phyloP scores from a whole-genome alignment of 352 stramenopile genomes.

The Blastocystis sp. region DNA sequence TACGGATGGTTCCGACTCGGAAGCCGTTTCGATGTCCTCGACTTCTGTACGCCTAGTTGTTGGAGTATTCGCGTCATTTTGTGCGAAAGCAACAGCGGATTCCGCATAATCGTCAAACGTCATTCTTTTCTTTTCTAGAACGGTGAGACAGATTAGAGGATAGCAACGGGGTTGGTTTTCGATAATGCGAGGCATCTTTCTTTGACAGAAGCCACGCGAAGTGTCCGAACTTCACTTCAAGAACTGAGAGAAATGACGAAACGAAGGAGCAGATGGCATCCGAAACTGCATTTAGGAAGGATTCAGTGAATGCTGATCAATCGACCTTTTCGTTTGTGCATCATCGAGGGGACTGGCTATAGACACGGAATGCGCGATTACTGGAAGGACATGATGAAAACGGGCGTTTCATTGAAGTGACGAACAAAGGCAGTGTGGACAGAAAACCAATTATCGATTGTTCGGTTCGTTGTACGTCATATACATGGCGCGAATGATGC shows the following conservation, averaged over 20 bases:
- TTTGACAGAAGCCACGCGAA: slow-evolving; percentile 45
- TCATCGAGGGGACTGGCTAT: too few species aligned
- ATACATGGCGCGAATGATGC: not conserved
- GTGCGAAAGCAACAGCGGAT: not conserved
- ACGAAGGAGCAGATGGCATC: too few species aligned
- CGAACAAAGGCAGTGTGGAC: not conserved
- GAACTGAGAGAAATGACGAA: too few species aligned
- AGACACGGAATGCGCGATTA: too few species aligned
- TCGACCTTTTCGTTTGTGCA: too few species aligned
- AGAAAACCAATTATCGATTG: not conserved
- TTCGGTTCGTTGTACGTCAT: too few species aligned
- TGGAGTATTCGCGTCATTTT: not conserved
- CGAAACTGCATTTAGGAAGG: too few species aligned
- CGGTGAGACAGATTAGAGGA: not conserved
- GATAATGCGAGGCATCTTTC: slow-evolving; percentile 60
- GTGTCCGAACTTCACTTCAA: too few species aligned
- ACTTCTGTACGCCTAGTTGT: not conserved
- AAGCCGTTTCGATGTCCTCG: slow-evolving; percentile 53
- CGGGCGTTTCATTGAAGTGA: not conserved
- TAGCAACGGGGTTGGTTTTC: slow-evolving; percentile 13
- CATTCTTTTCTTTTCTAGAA: slow-evolving; percentile 23
- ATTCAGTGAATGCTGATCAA: too few species aligned
- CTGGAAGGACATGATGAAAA: too few species aligned
- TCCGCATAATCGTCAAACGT: slow-evolving; percentile 55
- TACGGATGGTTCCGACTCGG: slow-evolving; percentile 59